Percentiles rank a stretch among this genome's conserved stretches.
phyloP scores from a whole-genome alignment of 75 land plant genomes.

The Larix kaempferi region DNA sequence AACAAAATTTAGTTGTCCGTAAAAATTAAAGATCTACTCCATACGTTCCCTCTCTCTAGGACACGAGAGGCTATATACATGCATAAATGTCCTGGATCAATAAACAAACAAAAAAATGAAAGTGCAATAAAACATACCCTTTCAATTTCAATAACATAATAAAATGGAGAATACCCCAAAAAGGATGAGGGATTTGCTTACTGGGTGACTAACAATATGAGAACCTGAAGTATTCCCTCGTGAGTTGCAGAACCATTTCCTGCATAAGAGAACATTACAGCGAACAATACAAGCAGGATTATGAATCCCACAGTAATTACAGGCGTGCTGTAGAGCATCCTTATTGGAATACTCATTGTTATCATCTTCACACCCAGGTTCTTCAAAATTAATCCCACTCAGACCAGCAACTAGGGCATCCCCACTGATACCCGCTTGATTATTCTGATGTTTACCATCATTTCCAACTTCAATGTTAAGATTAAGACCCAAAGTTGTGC shows the following conservation, averaged over 20 bases:
- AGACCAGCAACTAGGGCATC: conserved; percentile 65
- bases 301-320: conserved; percentile 91
- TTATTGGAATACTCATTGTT: conserved; percentile 75
- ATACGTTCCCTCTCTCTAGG: no score
- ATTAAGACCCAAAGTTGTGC: background rate
- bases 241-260: conserved; percentile 99
- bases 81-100: no score
- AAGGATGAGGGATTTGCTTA: background rate
- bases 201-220: conserved; percentile 96
- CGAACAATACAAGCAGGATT: conserved; percentile 95
- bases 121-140: no score
- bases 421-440: conserved; percentile 5
- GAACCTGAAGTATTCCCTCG: conserved; percentile 98
- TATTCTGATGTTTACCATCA: conserved; percentile 10
- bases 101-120: no score
- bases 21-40: no score
- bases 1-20: no score
- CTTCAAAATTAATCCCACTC: conserved; percentile 81
- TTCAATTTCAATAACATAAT: no score
- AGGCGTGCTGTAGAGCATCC: conserved; percentile 86
- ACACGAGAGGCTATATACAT: no score
- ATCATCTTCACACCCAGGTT: conserved; percentile 65
- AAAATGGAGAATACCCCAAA: no score
- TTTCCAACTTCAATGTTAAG: conserved; percentile 1
- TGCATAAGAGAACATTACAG: conserved; percentile 89